A percentile compares a stretch with the other conserved stretches of the same genome.
phyloP scores from a whole-genome alignment of 1,139 yeast genomes.

The Arxiozyma slooffiae region DNA sequence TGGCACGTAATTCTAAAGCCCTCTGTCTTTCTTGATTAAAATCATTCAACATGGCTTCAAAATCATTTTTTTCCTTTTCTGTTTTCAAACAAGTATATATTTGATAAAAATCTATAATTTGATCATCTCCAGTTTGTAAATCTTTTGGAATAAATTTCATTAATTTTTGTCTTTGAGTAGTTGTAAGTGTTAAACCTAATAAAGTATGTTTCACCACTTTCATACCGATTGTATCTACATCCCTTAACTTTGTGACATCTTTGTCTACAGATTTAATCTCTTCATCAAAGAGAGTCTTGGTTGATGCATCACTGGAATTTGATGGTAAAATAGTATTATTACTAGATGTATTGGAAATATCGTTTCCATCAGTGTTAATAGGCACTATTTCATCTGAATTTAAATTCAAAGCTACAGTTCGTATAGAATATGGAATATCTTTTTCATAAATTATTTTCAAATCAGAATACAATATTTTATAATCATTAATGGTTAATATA shows the following conservation, averaged over 20 bases:
- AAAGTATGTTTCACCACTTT: constrained; percentile 73
- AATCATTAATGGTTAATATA: constrained; percentile 56
- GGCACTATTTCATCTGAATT: background rate
- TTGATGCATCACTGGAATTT: background rate
- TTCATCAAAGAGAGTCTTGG: constrained; percentile 1
- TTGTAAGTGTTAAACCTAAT: constrained; percentile 43
- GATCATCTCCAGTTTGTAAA: constrained; percentile 25
- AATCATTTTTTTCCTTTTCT: constrained; percentile 44
- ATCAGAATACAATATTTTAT: constrained; percentile 29
- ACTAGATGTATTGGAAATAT: too few relatives aligned
- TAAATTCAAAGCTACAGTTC: constrained; percentile 30
- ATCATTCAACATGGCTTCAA: constrained; percentile 55
- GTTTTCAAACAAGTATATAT: constrained; percentile 44
- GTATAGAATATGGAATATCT: constrained; percentile 24
- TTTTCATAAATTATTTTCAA: constrained; percentile 11
- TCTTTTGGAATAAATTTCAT: constrained; percentile 27
- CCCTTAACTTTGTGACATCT: constrained; percentile 45
- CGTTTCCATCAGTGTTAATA: background rate
- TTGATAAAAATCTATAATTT: constrained; percentile 53
- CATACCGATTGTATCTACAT: constrained; percentile 75
- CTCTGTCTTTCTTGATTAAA: constrained; percentile 70
- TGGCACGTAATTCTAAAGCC: constrained; percentile 64
- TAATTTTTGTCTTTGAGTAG: constrained; percentile 30
- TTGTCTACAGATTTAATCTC: constrained; percentile 31
- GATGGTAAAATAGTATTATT: background rate